These are phyloP conservation scores for Geotrichum carabidarum DNA, from an alignment of 1,139 yeast genomes.

Conservation along the genomic window DNA sequence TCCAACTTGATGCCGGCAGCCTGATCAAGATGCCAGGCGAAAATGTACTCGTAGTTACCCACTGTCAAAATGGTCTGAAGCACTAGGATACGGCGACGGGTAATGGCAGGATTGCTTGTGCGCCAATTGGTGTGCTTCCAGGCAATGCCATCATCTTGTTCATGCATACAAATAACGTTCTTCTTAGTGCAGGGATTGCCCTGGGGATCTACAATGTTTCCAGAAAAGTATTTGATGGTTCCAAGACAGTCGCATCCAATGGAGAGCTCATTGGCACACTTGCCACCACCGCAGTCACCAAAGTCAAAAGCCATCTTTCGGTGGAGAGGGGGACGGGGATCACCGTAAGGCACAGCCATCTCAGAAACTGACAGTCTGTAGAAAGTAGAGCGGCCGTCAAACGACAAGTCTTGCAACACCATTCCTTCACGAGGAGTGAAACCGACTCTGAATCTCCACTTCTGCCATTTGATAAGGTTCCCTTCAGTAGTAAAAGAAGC, in stretches of 20 bases:
- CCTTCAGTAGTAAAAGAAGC: conserved; percentile 68
- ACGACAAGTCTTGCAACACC: conserved; percentile 68
- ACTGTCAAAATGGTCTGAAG: conserved; percentile 86
- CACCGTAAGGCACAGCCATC: conserved; percentile 92
- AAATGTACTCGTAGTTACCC: conserved; percentile 81
- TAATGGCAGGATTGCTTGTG: conserved; percentile 66
- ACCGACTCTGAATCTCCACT: conserved; percentile 79
- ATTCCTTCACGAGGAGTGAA: conserved; percentile 80
- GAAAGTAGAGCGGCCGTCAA: conserved; percentile 76
- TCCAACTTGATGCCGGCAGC: conserved; percentile 81
- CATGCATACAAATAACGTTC: conserved; percentile 83
- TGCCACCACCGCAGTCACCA: conserved; percentile 89
- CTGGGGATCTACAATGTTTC: conserved; percentile 51
- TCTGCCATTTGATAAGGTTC: conserved; percentile 71
- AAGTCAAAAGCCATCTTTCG: conserved; percentile 90
- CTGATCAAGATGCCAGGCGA: conserved; percentile 72
- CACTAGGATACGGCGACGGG: conserved; percentile 80
- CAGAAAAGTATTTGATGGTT: conserved; percentile 74
- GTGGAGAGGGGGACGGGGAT: conserved; percentile 84
- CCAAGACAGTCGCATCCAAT: conserved; percentile 91
- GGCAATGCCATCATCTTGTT: conserved; percentile 76
- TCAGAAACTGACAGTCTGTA: conserved; percentile 77
- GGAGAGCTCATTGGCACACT: conserved; percentile 63
- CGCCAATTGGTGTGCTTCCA: conserved; percentile 84
- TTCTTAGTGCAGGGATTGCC: conserved; percentile 66